Evolutionary conservation across 2,329 filamentous ascomycete species (phyloP).

Genomic region (Aspergillaceae sp.): DNA sequence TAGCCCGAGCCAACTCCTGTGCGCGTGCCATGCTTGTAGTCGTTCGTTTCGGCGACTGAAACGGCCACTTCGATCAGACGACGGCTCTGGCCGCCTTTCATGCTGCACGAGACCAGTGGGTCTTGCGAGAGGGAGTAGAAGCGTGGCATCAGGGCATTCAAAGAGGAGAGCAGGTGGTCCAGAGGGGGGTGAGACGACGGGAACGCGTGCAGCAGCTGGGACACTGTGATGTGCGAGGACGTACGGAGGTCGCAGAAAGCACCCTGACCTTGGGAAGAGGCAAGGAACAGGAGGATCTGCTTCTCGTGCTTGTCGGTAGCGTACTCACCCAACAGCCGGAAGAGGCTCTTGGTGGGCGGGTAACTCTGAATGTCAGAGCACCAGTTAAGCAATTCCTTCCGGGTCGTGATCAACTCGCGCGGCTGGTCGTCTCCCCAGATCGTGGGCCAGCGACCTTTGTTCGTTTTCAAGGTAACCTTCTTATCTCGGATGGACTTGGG

Average conservation of each 20-base stretch:
- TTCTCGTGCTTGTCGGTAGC: slow-evolving; percentile 72
- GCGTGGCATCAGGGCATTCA: slow-evolving; percentile 87
- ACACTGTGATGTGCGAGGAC: slow-evolving; percentile 73
- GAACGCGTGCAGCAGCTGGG: slow-evolving; percentile 84
- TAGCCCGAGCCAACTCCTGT: slow-evolving; percentile 89
- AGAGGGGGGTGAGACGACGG: slow-evolving; percentile 83
- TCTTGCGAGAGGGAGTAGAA: slow-evolving; percentile 99
- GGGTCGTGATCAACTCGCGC: slow-evolving; percentile 78
- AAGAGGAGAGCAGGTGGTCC: slow-evolving; percentile 66
- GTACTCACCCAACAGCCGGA: slow-evolving; percentile 79
- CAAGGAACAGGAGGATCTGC: slow-evolving; percentile 79
- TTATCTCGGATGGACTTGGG: slow-evolving; percentile 78
- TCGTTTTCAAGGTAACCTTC: slow-evolving; percentile 69
- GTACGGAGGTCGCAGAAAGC: slow-evolving; percentile 92
- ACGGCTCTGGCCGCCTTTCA: slow-evolving; percentile 60
- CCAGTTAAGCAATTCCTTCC: slow-evolving; percentile 89
- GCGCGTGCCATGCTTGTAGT: slow-evolving; percentile 65
- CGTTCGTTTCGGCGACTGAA: slow-evolving; percentile 75
- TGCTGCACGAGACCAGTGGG: slow-evolving; percentile 67
- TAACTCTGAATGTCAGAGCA: slow-evolving; percentile 90
- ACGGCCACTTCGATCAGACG: slow-evolving; percentile 94
- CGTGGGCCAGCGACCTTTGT: slow-evolving; percentile 82
- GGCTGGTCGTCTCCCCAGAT: slow-evolving; percentile 91
- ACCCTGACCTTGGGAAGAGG: slow-evolving; percentile 81
- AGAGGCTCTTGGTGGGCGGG: slow-evolving; percentile 76